Conservation (phyloP, 192 early-diverging fungal species). For the Spizellomyces punctatus region DNA sequence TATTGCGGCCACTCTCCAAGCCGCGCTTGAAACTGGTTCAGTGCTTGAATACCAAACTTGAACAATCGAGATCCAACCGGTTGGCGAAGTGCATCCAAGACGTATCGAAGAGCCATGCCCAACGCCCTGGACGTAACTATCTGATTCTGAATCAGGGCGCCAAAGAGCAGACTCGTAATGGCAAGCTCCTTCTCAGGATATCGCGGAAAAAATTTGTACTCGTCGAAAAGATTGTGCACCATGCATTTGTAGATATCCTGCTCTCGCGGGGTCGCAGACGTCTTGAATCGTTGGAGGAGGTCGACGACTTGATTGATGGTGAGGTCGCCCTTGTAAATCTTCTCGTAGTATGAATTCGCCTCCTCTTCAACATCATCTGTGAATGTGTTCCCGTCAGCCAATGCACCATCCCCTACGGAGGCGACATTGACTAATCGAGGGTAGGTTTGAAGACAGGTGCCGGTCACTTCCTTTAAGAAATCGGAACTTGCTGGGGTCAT, state of each 20-base stretch:
- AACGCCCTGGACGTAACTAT: conserved; percentile 78
- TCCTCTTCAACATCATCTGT: conserved; percentile 78
- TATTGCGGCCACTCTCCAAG: conserved; percentile 92
- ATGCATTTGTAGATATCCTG: conserved; percentile 88
- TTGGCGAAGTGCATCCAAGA: conserved; percentile 83
- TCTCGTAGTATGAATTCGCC: conserved; percentile 73
- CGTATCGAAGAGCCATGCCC: conserved; percentile 86
- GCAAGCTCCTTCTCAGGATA: conserved; percentile 92
- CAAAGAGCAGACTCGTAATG: conserved; percentile 90
- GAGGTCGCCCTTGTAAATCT: conserved; percentile 78
- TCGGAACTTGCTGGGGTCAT: conserved; percentile 67
- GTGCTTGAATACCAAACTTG: conserved; percentile 85
- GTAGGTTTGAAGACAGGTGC: conserved; percentile 48
- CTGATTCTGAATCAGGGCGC: conserved; percentile 85
- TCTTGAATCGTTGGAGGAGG: conserved; percentile 76
- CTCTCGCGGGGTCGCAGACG: conserved; percentile 71
- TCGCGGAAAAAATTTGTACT: conserved; percentile 91
- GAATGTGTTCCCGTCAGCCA: conserved; percentile 45
- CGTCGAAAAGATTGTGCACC: conserved; percentile 93
- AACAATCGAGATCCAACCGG: conserved; percentile 80
- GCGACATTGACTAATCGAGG: conserved; percentile 37
- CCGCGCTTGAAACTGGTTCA: conserved; percentile 79
- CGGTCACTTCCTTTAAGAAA: conserved; percentile 60
- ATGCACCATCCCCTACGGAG: conserved; percentile 28
- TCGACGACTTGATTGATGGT: conserved; percentile 85